Conservation (phyloP, 2,329 filamentous ascomycete genomes). For the Verticillium isaacii region DNA sequence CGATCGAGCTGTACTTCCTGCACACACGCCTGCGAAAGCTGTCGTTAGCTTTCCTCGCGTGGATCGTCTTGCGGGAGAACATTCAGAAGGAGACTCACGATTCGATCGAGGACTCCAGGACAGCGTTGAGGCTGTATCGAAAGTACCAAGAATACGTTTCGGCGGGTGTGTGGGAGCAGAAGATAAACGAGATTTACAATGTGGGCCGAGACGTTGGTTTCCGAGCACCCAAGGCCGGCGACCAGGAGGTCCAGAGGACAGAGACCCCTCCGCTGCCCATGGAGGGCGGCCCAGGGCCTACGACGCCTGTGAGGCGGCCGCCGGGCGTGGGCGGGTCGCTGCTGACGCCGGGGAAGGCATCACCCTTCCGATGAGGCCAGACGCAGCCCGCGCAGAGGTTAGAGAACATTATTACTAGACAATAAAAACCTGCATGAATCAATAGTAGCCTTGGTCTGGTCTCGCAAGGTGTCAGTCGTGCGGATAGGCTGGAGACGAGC, state of each 20-base stretch:
- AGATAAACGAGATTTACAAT: conserved; percentile 81
- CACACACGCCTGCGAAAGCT: conserved; percentile 78
- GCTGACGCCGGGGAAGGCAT: conserved; percentile 43
- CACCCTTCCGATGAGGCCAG: conserved; percentile 16
- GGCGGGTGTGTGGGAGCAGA: conserved; percentile 75
- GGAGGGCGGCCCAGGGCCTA: conserved; percentile 31
- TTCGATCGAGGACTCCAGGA: conserved; percentile 90
- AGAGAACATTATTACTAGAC: background rate
- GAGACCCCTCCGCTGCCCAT: conserved; percentile 48
- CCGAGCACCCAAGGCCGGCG: conserved; percentile 45
- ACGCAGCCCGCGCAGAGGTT: background rate
- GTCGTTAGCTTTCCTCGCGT: conserved; percentile 85
- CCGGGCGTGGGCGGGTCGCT: conserved; percentile 32
- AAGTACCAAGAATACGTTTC: conserved; percentile 89
- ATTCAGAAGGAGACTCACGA: conserved; percentile 93
- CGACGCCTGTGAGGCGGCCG: conserved; percentile 42
- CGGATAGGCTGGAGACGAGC: background rate
- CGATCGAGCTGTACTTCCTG: conserved; percentile 85
- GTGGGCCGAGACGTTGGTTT: conserved; percentile 43
- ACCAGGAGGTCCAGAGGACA: conserved; percentile 37
- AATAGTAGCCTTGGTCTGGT: background rate
- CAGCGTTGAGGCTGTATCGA: conserved; percentile 80
- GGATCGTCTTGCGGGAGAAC: conserved; percentile 85
- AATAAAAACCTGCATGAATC: background rate
- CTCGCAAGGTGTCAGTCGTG: no score